Percentiles rank a stretch among this genome's conserved stretches.
Conservation (phyloP, 148 eudicot genomes). For the Selenicereus undatus region DNA sequence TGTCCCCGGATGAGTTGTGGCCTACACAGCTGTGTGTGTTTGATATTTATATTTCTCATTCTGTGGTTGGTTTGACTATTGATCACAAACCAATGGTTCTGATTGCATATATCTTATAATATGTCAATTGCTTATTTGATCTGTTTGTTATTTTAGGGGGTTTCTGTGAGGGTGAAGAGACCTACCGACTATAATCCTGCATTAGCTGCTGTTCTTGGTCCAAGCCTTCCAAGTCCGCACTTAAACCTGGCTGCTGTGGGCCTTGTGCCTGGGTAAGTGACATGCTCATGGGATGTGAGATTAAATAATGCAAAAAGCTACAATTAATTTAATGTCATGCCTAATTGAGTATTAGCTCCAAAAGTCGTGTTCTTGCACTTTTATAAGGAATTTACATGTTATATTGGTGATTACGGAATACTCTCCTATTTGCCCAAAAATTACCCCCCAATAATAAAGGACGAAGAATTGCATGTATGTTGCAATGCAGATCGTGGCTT, state of each 20-base stretch:
- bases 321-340: background rate
- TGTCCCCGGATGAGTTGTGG: too few relatives aligned
- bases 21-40: background rate
- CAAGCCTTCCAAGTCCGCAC: slow-evolving; percentile 79
- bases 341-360: background rate
- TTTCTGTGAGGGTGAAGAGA: slow-evolving; percentile 76
- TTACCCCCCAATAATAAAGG: too few relatives aligned
- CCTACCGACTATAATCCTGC: slow-evolving; percentile 94
- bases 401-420: background rate
- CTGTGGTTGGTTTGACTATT: slow-evolving; percentile 17
- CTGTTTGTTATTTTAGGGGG: slow-evolving; percentile 53
- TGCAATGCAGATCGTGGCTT: background rate
- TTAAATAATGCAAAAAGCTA: background rate
- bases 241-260: slow-evolving; percentile 87
- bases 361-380: background rate
- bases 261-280: slow-evolving; percentile 69
- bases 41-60: slow-evolving; percentile 3
- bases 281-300: background rate
- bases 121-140: slow-evolving; percentile 18
- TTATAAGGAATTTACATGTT: background rate
- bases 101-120: slow-evolving; percentile 4
- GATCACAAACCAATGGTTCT: slow-evolving; percentile 7
- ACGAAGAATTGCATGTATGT: background rate
- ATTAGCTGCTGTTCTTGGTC: slow-evolving; percentile 84
- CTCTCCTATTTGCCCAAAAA: background rate